Evolutionary conservation across 106 monocot genomes (phyloP).

Genomic region (Dendrobium nobile): DNA sequence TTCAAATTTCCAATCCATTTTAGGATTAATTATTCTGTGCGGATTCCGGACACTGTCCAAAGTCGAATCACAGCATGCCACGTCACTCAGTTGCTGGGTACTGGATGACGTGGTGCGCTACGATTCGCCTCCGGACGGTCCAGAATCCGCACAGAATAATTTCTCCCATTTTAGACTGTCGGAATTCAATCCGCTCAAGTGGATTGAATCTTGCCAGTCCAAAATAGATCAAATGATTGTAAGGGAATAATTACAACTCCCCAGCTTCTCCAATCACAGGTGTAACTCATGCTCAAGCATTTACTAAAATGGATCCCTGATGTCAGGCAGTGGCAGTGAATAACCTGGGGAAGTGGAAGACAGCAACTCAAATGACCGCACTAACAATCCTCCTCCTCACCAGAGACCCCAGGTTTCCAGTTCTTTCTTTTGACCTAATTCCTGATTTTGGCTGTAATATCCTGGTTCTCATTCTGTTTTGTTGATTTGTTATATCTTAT

Average conservation of each 20-base stretch:
- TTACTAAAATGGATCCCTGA: background rate
- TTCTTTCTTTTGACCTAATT: background rate
- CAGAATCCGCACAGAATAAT: too few species aligned
- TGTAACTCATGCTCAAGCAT: background rate
- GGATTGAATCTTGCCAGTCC: background rate
- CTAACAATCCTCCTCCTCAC: conserved; percentile 69
- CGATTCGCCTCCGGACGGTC: too few species aligned
- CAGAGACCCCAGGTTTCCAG: conserved; percentile 63
- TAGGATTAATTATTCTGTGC: background rate
- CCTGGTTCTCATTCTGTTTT: background rate
- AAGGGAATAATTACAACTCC: background rate
- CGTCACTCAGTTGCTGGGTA: too few species aligned
- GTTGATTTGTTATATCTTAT: conserved; percentile 4
- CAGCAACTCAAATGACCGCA: conserved; percentile 83
- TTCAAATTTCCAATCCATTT: background rate
- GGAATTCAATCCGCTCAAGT: too few species aligned
- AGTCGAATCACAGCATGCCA: too few species aligned
- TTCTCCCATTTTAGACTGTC: background rate
- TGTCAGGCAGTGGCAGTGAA: conserved; percentile 93
- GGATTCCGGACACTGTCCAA: too few species aligned
- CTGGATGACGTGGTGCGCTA: too few species aligned
- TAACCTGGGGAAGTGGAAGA: conserved; percentile 96
- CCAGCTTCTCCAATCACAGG: background rate
- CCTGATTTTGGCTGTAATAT: background rate
- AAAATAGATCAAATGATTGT: background rate